Evolutionary conservation across 1,284 basidiomycete species (phyloP).

Genomic region (Cryptococcus jaspeensis): DNA sequence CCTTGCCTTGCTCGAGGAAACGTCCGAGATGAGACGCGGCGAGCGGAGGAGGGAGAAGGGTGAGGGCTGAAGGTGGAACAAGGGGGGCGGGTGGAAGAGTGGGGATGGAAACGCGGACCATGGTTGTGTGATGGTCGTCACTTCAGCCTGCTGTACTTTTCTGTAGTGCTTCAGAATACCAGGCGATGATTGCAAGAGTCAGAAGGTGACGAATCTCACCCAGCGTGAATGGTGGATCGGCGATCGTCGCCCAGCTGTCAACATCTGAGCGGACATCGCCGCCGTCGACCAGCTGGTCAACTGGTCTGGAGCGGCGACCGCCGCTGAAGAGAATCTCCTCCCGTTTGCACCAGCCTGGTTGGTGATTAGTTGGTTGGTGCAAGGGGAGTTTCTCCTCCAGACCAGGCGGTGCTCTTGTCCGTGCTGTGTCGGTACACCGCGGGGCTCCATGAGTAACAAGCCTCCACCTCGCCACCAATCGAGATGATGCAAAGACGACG

Average conservation of each 20-base stretch:
- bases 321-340: too few relatives aligned
- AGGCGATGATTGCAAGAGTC: too few relatives aligned
- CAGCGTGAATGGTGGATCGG: background rate
- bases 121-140: constrained; percentile 14
- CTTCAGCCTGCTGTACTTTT: too few relatives aligned
- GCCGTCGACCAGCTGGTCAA: too few relatives aligned
- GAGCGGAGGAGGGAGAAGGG: constrained; percentile 52
- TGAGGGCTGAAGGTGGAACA: constrained; percentile 51
- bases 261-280: too few relatives aligned
- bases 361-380: too few relatives aligned
- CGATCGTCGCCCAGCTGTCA: background rate
- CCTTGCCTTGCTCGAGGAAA: constrained; percentile 68
- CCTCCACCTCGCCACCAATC: background rate
- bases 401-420: too few relatives aligned
- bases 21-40: constrained; percentile 65
- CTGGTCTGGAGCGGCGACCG: too few relatives aligned
- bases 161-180: too few relatives aligned
- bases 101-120: constrained; percentile 68
- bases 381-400: too few relatives aligned
- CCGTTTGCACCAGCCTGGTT: too few relatives aligned
- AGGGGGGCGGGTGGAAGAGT: constrained; percentile 64
- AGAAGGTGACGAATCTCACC: background rate
- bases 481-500: too few relatives aligned
- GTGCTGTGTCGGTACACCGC: background rate
- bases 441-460: background rate